These are phyloP conservation scores for Rhodotorula mucilaginosa DNA, from an alignment of 1,284 basidiomycete genomes.

Conservation along the genomic window DNA sequence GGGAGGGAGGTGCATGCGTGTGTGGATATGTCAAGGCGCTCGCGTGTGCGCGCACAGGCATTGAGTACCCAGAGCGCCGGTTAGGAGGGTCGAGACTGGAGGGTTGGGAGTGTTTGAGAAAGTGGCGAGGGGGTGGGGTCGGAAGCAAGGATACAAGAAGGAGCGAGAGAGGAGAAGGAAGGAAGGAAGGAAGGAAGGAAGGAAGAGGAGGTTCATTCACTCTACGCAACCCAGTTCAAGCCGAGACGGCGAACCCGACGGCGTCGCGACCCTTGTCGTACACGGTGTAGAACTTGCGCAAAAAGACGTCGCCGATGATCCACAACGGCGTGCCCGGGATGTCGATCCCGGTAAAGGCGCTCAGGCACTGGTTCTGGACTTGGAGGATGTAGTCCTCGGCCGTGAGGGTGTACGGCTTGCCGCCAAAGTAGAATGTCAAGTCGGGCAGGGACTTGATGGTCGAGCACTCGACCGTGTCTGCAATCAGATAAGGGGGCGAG, in stretches of 20 bases:
- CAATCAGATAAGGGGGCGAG: background rate
- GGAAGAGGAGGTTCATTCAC: background rate
- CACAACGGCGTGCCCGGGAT: conserved; percentile 82
- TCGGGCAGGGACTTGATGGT: conserved; percentile 82
- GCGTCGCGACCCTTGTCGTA: conserved; percentile 63
- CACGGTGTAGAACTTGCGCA: conserved; percentile 68
- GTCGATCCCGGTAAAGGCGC: conserved; percentile 87
- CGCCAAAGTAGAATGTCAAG: conserved; percentile 78
- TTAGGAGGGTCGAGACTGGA: no score
- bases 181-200: background rate
- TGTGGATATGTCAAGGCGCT: no score
- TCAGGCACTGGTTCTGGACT: conserved; percentile 87
- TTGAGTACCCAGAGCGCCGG: no score
- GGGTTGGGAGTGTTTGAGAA: background rate
- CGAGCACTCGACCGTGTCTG: conserved; percentile 86
- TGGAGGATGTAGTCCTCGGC: conserved; percentile 70
- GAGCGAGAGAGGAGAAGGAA: background rate
- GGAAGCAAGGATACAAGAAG: background rate
- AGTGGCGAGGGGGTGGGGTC: no score
- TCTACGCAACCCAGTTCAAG: conserved; percentile 42
- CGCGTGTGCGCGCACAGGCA: no score
- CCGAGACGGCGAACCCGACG: conserved; percentile 73
- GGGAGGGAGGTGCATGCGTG: conserved; percentile 21
- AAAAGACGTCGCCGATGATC: conserved; percentile 59
- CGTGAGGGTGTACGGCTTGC: conserved; percentile 56